Percentiles rank a stretch among this genome's conserved stretches.
These are phyloP conservation scores for Lagenidium giganteum DNA, from an alignment of 352 stramenopile genomes.

Conservation along the genomic window DNA sequence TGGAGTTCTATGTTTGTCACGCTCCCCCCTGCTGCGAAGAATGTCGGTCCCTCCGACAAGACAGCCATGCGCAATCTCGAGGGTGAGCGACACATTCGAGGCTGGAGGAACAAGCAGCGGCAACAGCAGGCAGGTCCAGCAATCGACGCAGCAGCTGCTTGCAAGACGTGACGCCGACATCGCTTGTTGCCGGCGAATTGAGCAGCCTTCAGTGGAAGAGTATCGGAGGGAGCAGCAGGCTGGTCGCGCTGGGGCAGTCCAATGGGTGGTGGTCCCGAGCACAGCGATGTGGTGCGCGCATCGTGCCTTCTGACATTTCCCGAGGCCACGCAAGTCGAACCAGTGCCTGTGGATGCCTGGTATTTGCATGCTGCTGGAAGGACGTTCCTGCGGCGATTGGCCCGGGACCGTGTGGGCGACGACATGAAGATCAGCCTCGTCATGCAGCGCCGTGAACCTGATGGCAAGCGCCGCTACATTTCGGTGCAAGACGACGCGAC, in stretches of 20 bases:
- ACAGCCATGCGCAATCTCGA: too few relatives aligned
- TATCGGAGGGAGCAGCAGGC: neutral
- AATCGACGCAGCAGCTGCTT: too few relatives aligned
- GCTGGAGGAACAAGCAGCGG: too few relatives aligned
- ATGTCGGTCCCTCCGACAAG: too few relatives aligned
- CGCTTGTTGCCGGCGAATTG: too few relatives aligned
- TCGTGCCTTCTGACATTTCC: slow-evolving; percentile 83
- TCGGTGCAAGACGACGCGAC: slow-evolving; percentile 49
- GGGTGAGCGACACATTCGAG: too few relatives aligned
- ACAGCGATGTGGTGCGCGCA: slow-evolving; percentile 69
- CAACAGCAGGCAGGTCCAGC: too few relatives aligned
- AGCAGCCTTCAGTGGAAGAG: too few relatives aligned
- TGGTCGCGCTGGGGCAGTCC: too few relatives aligned
- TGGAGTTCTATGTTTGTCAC: too few relatives aligned
- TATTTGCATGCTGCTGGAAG: slow-evolving; percentile 69
- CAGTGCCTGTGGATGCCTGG: slow-evolving; percentile 79
- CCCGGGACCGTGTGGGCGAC: slow-evolving; percentile 66
- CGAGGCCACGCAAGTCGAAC: slow-evolving; percentile 55
- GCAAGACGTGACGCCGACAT: too few relatives aligned
- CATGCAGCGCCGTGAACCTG: slow-evolving; percentile 36
- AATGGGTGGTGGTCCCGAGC: slow-evolving; percentile 69
- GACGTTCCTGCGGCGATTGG: slow-evolving; percentile 64
- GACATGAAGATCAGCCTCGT: slow-evolving; percentile 47
- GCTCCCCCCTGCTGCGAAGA: too few relatives aligned
- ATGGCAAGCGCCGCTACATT: slow-evolving; percentile 38